A percentile compares a stretch with the other conserved stretches of the same genome.
Evolutionary conservation across 176 grass and related monocot genomes (phyloP).

Genomic region (Thalia dealbata): DNA sequence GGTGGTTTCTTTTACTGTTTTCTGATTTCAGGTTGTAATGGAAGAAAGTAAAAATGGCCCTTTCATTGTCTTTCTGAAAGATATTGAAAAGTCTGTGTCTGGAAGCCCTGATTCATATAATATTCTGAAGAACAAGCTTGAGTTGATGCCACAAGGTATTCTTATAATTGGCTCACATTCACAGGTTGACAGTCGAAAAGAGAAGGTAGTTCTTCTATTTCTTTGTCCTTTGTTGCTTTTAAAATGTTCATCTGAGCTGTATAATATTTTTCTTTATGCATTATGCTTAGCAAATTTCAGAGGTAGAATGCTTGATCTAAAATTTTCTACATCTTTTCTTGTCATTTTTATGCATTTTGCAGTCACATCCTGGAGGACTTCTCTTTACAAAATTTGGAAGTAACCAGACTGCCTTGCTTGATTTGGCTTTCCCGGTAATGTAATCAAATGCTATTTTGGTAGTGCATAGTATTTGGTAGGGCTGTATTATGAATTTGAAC

Average conservation of each 20-base stretch:
- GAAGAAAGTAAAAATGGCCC: slow-evolving; percentile 82
- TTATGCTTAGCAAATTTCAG: not conserved
- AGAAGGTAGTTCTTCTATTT: slow-evolving; percentile 57
- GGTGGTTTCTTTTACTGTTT: slow-evolving; percentile 20
- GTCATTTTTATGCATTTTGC: slow-evolving; percentile 11
- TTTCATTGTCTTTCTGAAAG: slow-evolving; percentile 85
- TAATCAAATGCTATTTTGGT: slow-evolving; percentile 10
- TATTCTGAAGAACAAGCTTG: slow-evolving; percentile 73
- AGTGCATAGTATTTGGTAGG: slow-evolving; percentile 4
- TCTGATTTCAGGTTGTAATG: slow-evolving; percentile 53
- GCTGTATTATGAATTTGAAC: not conserved
- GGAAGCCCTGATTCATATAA: slow-evolving; percentile 74
- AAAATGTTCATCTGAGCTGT: not conserved
- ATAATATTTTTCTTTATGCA: not conserved
- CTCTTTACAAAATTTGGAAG: slow-evolving; percentile 96
- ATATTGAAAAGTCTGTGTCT: slow-evolving; percentile 88
- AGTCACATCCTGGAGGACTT: slow-evolving; percentile 97
- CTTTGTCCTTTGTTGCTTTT: not conserved
- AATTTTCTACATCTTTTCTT: not conserved
- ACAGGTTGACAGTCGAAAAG: slow-evolving; percentile 90
- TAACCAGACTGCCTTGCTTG: slow-evolving; percentile 70
- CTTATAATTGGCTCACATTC: slow-evolving; percentile 86
- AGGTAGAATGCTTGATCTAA: not conserved
- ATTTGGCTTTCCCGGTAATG: slow-evolving; percentile 85
- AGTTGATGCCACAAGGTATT: slow-evolving; percentile 65